Percentiles rank a stretch among this genome's conserved stretches.
Evolutionary conservation across 2,329 filamentous ascomycete genomes (phyloP).

Genomic region (Pseudocercospora musae): DNA sequence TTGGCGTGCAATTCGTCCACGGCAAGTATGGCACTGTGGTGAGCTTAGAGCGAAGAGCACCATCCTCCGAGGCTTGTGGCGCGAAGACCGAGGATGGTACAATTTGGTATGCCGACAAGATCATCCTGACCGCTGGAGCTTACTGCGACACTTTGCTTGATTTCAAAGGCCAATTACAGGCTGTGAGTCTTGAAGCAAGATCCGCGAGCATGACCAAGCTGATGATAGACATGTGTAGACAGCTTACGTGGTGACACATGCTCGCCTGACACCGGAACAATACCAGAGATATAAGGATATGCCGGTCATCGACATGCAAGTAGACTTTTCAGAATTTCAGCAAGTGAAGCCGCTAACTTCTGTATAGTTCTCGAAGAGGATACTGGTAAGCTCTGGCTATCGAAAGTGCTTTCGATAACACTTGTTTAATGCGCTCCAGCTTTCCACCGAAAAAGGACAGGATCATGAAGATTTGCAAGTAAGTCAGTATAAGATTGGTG

Average conservation of each 20-base stretch:
- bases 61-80: background rate
- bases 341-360: background rate
- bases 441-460: background rate
- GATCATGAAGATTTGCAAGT: background rate
- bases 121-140: background rate
- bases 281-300: background rate
- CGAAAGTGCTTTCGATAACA: no score
- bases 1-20: background rate
- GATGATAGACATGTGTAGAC: background rate
- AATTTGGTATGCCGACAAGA: background rate
- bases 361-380: background rate
- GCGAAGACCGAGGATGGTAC: background rate
- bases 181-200: background rate
- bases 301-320: background rate
- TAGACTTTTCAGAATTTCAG: background rate
- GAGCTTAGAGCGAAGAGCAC: background rate
- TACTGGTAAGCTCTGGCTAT: background rate
- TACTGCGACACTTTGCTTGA: background rate
- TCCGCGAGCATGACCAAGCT: no score
- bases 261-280: background rate
- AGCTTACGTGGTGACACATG: background rate
- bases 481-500: background rate
- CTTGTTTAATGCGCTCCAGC: background rate
- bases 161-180: background rate
- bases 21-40: background rate